Percentiles rank a stretch among this genome's conserved stretches.
These are phyloP conservation scores for Kokia cookei DNA, from an alignment of 441 rosid genomes.

Conservation along the genomic window DNA sequence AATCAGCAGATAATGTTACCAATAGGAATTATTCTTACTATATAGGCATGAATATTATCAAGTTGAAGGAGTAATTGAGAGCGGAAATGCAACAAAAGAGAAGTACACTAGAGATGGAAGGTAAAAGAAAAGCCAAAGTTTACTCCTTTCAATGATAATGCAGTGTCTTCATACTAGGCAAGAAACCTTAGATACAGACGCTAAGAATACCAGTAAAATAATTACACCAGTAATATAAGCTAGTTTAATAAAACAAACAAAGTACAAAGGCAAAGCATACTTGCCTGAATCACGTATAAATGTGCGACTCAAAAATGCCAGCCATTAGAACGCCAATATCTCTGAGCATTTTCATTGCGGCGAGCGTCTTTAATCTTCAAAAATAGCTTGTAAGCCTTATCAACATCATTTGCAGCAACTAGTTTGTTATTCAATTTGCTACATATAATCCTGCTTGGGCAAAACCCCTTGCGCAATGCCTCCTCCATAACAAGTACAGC, in stretches of 20 bases:
- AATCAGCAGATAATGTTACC: background rate
- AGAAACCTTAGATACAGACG: background rate
- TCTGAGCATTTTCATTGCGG: conserved; percentile 54
- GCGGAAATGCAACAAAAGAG: background rate
- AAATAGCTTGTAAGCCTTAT: conserved; percentile 74
- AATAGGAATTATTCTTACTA: background rate
- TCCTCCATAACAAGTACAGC: conserved; percentile 92
- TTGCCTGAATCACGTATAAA: background rate
- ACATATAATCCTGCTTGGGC: conserved; percentile 71
- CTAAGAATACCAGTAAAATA: background rate
- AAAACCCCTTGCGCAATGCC: conserved; percentile 64
- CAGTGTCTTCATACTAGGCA: background rate
- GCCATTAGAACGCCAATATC: conserved; percentile 76
- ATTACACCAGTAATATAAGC: background rate
- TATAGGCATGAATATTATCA: background rate
- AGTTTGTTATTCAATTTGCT: conserved; percentile 73
- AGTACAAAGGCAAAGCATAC: background rate
- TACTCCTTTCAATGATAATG: background rate
- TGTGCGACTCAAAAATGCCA: conserved; percentile 70
- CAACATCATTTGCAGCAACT: conserved; percentile 61
- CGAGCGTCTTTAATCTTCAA: conserved; percentile 74
- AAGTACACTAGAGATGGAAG: background rate
- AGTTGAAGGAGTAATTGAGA: background rate
- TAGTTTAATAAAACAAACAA: background rate
- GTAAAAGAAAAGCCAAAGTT: background rate